These are phyloP conservation scores for Stagonosporopsis cucurbitacearum DNA, from an alignment of 2,329 filamentous ascomycete genomes.

Conservation along the genomic window DNA sequence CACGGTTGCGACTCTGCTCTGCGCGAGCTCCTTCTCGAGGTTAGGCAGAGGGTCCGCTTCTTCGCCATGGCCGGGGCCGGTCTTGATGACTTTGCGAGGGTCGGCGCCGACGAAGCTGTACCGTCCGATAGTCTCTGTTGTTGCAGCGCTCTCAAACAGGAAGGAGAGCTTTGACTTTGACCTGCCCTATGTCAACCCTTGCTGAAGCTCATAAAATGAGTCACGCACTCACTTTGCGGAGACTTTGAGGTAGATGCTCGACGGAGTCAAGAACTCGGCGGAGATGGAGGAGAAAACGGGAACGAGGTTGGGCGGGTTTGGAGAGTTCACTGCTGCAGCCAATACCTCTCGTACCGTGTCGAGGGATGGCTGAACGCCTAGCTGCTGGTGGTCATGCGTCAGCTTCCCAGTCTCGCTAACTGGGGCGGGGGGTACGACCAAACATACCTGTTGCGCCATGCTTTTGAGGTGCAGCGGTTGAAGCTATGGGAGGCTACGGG, in stretches of 20 bases:
- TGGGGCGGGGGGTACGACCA: not conserved
- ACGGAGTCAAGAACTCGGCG: slow-evolving; percentile 91
- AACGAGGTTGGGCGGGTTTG: slow-evolving; percentile 75
- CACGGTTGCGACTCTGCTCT: slow-evolving; percentile 80
- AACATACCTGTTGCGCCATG: slow-evolving; percentile 40
- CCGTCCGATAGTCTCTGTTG: slow-evolving; percentile 87
- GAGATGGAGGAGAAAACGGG: slow-evolving; percentile 84
- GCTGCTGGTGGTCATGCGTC: slow-evolving; percentile 46
- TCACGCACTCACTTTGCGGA: slow-evolving; percentile 68
- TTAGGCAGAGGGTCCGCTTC: slow-evolving; percentile 82
- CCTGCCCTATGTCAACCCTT: slow-evolving; percentile 40
- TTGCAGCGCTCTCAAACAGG: slow-evolving; percentile 92
- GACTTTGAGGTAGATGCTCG: slow-evolving; percentile 93
- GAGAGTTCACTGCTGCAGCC: slow-evolving; percentile 56
- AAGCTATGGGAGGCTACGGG: slow-evolving; percentile 3
- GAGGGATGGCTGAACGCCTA: slow-evolving; percentile 65
- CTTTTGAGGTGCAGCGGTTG: slow-evolving; percentile 4
- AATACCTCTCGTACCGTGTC: slow-evolving; percentile 66
- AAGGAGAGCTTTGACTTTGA: slow-evolving; percentile 81
- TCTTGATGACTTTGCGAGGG: slow-evolving; percentile 79
- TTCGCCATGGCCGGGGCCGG: slow-evolving; percentile 84
- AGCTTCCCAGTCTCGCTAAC: slow-evolving; percentile 24
- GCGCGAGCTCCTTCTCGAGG: slow-evolving; percentile 79
- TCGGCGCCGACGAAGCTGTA: slow-evolving; percentile 95
- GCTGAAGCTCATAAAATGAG: slow-evolving; percentile 25